A percentile compares a stretch with the other conserved stretches of the same genome.
Conservation (phyloP, 305 asterid genomes). For the Plantago coronopus region DNA sequence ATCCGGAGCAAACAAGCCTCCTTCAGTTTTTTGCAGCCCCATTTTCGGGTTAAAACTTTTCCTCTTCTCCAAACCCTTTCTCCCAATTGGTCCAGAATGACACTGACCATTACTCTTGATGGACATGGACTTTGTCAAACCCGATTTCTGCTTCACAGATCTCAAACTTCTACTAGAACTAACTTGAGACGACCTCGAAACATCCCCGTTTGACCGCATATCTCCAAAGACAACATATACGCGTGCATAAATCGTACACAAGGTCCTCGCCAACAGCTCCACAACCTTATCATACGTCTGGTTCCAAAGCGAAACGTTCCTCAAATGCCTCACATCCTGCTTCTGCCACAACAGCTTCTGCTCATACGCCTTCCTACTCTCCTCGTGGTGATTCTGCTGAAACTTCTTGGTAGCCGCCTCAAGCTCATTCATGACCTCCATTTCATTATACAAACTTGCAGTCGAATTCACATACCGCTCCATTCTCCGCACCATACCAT, state of each 20-base stretch:
- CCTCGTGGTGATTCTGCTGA: constrained; percentile 70
- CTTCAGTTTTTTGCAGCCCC: constrained; percentile 39
- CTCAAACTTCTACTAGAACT: constrained; percentile 30
- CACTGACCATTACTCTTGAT: constrained; percentile 30
- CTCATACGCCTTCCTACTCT: constrained; percentile 67
- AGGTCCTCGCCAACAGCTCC: constrained; percentile 71
- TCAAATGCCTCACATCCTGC: constrained; percentile 82
- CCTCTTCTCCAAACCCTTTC: constrained; percentile 35
- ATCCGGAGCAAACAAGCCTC: constrained; percentile 47
- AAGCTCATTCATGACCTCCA: constrained; percentile 75
- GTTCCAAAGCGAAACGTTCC: constrained; percentile 83
- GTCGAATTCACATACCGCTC: constrained; percentile 64
- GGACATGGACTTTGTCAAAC: constrained; percentile 25
- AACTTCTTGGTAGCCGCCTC: constrained; percentile 79
- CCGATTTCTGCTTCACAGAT: constrained; percentile 31
- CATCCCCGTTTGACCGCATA: constrained; percentile 25
- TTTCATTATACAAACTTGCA: constrained; percentile 51
- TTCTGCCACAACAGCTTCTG: constrained; percentile 84
- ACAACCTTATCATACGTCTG: constrained; percentile 73
- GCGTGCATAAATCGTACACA: constrained; percentile 68
- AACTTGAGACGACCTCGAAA: constrained; percentile 24
- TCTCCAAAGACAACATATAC: constrained; percentile 44
- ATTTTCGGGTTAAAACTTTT: constrained; percentile 26
- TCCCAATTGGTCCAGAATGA: constrained; percentile 28
- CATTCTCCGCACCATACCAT: constrained; percentile 72